Conservation (phyloP, 306 rosid genomes). For the Adenanthera pavonina region DNA sequence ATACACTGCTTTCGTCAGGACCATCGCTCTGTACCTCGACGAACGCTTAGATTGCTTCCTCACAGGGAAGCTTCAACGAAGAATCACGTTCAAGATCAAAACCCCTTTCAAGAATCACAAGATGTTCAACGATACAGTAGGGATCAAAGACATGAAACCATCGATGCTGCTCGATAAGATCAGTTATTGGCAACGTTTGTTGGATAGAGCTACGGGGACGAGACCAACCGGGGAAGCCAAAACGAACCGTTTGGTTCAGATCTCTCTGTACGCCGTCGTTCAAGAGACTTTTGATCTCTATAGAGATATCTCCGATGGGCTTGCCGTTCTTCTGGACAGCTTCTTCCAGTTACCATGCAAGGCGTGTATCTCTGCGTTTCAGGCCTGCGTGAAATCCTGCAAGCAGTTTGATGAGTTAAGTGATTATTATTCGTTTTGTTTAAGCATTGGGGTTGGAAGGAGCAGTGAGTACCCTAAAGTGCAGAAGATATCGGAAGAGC, state of each 20-base stretch:
- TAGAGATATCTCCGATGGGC: constrained; percentile 71
- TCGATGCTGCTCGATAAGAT: constrained; percentile 63
- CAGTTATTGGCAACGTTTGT: constrained; percentile 65
- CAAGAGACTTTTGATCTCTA: constrained; percentile 83
- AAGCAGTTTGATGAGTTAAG: constrained; percentile 80
- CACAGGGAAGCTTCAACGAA: constrained; percentile 77
- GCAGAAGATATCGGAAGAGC: constrained; percentile 77
- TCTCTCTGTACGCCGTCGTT: constrained; percentile 67
- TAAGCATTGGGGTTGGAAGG: constrained; percentile 71
- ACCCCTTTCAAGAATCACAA: constrained; percentile 23
- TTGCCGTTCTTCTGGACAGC: constrained; percentile 71
- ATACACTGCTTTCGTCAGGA: constrained; percentile 69
- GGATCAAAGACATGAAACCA: constrained; percentile 72
- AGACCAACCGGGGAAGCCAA: constrained; percentile 71
- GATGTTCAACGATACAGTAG: constrained; percentile 40
- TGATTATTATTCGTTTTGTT: constrained; percentile 60
- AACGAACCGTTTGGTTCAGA: constrained; percentile 53
- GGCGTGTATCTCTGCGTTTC: constrained; percentile 63
- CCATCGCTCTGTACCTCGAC: constrained; percentile 78
- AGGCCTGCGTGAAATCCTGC: constrained; percentile 71
- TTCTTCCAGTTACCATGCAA: constrained; percentile 68
- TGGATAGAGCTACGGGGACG: constrained; percentile 73
- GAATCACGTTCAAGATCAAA: constrained; percentile 37
- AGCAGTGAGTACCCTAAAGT: constrained; percentile 86
- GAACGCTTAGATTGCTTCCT: constrained; percentile 80